Evolutionary conservation across 2,329 filamentous ascomycete species (phyloP), one percentile per base, ranked within the genome.

Genomic region (Setomelanomma holmii): DNA sequence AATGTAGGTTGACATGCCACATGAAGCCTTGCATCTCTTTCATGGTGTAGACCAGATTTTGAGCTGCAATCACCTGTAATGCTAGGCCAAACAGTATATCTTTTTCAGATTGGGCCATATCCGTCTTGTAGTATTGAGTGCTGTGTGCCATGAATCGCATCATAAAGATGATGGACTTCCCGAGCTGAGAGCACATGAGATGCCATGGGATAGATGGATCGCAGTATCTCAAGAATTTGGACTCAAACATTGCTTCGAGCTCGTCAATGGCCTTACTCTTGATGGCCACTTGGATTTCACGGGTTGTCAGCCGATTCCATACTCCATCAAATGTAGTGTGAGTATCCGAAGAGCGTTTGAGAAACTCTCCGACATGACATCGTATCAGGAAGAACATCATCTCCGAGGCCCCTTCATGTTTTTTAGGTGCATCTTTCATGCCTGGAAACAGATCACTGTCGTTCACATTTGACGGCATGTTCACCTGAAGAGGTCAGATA

Each of bases 381-480:
- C 79, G 71, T 2, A 78, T 73, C 8, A 77, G 66, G 53, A 75
- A 78, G 64, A 79, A 79, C 56, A 79, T 79, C 79, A 82, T 82
- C 42, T 82, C 80, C 1, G 79, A 80, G 0, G 74, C 58, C 0
- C 80, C 77, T 3, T 70, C 59, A 19, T 76, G 74, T 35, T 78
- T 76, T 4, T 56, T 57, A 0, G 79, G 78, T 1, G 68, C 58
- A n/a, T 78, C 75, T 30, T 68, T 75, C 78, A 80, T 80, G 19
- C 70, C 69, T 1, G 72, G 71, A 35, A 73, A 71, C 1, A 80
- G 66, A 30, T 79, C 77, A 49, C 71, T 76, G 61, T 86, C 84
- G 66, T 86, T 79, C 35, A 86, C 66, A 49, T 85, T 84, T 11
- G 78, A 74, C 0, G 83, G 83, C 5, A 80, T 64, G 3, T 69